phyloP scores from a whole-genome alignment of 2,329 filamentous ascomycete species.

The Podosphaera leucotricha region DNA sequence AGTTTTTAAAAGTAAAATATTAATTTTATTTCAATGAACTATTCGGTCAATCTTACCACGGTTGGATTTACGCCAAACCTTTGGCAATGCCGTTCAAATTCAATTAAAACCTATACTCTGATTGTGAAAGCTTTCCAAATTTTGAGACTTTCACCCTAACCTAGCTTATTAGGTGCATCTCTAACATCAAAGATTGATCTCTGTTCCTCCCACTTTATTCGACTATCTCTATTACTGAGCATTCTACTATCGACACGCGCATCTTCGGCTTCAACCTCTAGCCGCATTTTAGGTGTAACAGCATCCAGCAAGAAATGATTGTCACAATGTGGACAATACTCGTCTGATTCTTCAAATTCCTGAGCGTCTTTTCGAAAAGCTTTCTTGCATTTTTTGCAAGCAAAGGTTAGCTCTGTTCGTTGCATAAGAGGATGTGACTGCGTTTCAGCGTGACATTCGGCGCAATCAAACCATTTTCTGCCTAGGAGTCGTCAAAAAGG shows the following conservation, averaged over 20 bases:
- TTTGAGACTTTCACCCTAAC: conserved; percentile 23
- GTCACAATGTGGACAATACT: conserved; percentile 97
- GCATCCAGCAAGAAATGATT: conserved; percentile 96
- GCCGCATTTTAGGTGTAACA: conserved; percentile 52
- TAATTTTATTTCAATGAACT: too few relatives aligned
- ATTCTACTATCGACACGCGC: conserved; percentile 67
- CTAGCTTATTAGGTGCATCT: conserved; percentile 50
- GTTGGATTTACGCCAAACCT: too few relatives aligned
- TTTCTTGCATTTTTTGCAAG: conserved; percentile 98
- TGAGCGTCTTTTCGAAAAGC: conserved; percentile 83
- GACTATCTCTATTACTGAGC: conserved; percentile 55
- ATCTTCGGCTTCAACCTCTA: conserved; percentile 83
- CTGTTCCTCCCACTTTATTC: conserved; percentile 31
- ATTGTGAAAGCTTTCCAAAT: neutral
- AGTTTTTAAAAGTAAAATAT: too few relatives aligned
- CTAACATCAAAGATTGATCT: conserved; percentile 55
- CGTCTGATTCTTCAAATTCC: conserved; percentile 90
- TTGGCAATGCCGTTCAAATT: too few relatives aligned
- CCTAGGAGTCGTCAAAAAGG: conserved; percentile 23
- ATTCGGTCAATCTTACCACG: too few relatives aligned
- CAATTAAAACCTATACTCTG: conserved; percentile 7
- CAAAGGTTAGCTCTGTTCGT: conserved; percentile 72
- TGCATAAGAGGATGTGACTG: conserved; percentile 57
- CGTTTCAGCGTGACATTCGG: conserved; percentile 71
- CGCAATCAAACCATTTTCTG: conserved; percentile 97